Conservation (phyloP, 768 basidiomycete genomes). For the Psilocybe sp. region DNA sequence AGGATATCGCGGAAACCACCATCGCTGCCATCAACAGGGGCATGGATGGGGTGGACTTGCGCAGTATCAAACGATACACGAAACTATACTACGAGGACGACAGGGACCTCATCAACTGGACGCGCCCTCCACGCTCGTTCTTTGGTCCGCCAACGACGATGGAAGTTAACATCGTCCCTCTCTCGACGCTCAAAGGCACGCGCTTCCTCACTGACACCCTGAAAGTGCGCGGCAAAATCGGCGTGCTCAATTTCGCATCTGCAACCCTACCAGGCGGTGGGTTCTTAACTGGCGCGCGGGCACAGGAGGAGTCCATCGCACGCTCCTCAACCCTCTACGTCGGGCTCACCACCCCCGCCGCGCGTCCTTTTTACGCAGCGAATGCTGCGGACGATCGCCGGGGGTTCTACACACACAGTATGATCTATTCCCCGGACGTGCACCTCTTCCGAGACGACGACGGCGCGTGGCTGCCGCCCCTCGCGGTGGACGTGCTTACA, state of each 20-base stretch:
- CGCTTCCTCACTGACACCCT: slow-evolving; percentile 27
- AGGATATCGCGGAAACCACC: slow-evolving; percentile 13
- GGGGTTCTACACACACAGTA: slow-evolving; percentile 66
- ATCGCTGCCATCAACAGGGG: slow-evolving; percentile 18
- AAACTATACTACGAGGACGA: slow-evolving; percentile 51
- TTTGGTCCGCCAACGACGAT: slow-evolving; percentile 4
- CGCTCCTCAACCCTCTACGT: slow-evolving; percentile 66
- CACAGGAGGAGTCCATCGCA: slow-evolving; percentile 64
- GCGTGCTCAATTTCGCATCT: slow-evolving; percentile 73
- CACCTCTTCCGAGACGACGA: slow-evolving; percentile 54
- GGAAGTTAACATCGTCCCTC: slow-evolving; percentile 46
- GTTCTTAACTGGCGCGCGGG: slow-evolving; percentile 60
- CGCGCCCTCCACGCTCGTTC: slow-evolving; percentile 1
- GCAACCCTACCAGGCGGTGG: slow-evolving; percentile 70
- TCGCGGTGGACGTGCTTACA: slow-evolving; percentile 60
- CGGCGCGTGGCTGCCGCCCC: slow-evolving; percentile 49
- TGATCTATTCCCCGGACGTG: slow-evolving; percentile 65
- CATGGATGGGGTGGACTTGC: slow-evolving; percentile 9
- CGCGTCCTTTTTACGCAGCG: slow-evolving; percentile 54
- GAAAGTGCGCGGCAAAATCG: slow-evolving; percentile 31
- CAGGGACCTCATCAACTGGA: slow-evolving; percentile 38
- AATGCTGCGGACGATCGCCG: slow-evolving; percentile 44
- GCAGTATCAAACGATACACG: slow-evolving; percentile 38
- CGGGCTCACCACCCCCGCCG: slow-evolving; percentile 50
- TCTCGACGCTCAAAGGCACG: slow-evolving; percentile 60